Evolutionary conservation across 768 basidiomycete genomes (phyloP).

Genomic region (Suillus brevipes): DNA sequence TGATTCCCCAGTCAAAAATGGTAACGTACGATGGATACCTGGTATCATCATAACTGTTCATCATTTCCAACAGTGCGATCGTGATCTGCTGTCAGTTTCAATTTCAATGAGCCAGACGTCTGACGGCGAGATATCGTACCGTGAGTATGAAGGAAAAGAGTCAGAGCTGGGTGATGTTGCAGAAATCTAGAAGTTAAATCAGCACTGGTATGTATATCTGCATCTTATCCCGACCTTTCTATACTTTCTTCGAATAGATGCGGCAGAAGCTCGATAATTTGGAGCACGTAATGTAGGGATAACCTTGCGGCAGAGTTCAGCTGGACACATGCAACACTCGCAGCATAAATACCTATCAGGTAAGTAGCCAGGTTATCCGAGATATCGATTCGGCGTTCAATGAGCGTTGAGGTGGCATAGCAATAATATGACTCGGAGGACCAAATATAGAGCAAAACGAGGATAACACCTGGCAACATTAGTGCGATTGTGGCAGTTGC

Average conservation of each 20-base stretch:
- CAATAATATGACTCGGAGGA: neutral
- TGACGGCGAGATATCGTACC: neutral
- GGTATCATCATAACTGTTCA: neutral
- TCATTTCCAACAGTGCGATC: neutral
- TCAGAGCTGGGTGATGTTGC: neutral
- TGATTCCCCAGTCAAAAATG: neutral
- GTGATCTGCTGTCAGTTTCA: neutral
- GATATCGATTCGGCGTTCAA: slow-evolving; percentile 1
- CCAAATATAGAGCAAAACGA: neutral
- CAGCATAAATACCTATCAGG: neutral
- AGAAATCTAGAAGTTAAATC: neutral
- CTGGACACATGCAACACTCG: neutral
- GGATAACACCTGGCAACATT: neutral
- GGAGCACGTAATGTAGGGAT: neutral
- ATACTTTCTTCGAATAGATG: neutral
- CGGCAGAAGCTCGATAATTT: neutral
- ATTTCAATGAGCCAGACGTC: neutral
- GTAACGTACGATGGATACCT: neutral
- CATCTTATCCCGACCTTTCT: neutral
- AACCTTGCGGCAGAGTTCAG: neutral
- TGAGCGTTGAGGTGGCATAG: neutral
- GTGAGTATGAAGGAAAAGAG: neutral
- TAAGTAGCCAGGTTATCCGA: neutral
- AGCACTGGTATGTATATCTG: neutral
- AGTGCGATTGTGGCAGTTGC: neutral